Evolutionary conservation across 352 stramenopile species (phyloP).

Genomic region (Phytophthora podocarpi): DNA sequence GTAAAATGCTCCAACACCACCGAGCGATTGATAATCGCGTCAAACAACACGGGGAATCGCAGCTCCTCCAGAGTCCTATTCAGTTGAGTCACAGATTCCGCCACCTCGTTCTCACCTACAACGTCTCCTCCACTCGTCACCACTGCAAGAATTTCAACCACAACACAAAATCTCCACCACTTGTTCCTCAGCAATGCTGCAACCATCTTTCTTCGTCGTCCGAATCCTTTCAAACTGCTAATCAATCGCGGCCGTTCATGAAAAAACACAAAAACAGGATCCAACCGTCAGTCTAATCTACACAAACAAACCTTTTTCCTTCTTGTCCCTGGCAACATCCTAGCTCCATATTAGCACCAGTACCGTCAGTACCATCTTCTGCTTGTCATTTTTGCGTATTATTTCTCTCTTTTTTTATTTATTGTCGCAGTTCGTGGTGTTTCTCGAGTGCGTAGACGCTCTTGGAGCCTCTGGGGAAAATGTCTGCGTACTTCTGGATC

Average conservation of each 20-base stretch:
- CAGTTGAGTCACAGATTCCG: not conserved
- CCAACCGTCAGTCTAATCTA: not conserved
- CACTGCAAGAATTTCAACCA: conserved; percentile 3
- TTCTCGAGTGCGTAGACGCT: conserved; percentile 78
- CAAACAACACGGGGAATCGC: conserved; percentile 43
- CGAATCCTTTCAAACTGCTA: conserved; percentile 18
- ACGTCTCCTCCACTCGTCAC: not conserved
- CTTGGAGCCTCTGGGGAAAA: conserved; percentile 70
- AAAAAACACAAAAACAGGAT: conserved; percentile 6
- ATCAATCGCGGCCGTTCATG: conserved; percentile 27
- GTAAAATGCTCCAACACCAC: conserved; percentile 33
- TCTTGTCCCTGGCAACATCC: not conserved
- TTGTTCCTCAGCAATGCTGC: no score
- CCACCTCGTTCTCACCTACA: not conserved
- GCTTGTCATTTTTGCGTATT: not conserved
- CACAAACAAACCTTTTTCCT: not conserved
- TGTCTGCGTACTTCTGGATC: conserved; percentile 77
- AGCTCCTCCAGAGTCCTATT: conserved; percentile 8
- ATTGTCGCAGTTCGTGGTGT: conserved; percentile 69
- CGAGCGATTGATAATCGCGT: conserved; percentile 23
- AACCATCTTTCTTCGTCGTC: not conserved
- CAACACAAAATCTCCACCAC: conserved; percentile 3
- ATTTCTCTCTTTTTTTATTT: conserved; percentile 2
- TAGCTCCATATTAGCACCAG: not conserved
- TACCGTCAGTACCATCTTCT: not conserved